Percentiles rank a stretch among this genome's conserved stretches.
phyloP scores from a whole-genome alignment of 768 basidiomycete species.

The Clitopilus hobsonii region DNA sequence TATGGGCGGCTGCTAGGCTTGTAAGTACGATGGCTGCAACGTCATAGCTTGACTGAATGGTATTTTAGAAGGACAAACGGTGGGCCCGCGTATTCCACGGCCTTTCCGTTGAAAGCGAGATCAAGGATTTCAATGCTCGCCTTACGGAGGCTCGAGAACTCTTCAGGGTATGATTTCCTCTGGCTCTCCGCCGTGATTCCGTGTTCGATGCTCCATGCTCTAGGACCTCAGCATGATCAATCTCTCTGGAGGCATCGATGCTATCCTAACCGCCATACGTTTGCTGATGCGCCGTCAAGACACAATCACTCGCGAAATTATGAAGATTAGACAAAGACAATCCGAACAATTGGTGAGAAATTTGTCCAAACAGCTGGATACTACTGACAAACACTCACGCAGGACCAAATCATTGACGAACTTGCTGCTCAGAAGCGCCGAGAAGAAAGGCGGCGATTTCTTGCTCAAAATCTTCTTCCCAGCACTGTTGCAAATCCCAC shows the following conservation, averaged over 20 bases:
- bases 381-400: no score
- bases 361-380: no score
- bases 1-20: slow-evolving; percentile 5
- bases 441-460: slow-evolving; percentile 7
- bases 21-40: not conserved
- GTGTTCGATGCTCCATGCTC: not conserved
- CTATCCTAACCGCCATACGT: not conserved
- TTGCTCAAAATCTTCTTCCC: slow-evolving; percentile 2
- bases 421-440: not conserved
- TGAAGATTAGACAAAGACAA: slow-evolving; percentile 1
- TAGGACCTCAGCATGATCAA: slow-evolving; percentile 11
- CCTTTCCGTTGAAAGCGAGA: slow-evolving; percentile 6
- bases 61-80: slow-evolving; percentile 4
- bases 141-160: slow-evolving; percentile 4
- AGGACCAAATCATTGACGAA: not conserved
- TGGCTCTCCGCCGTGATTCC: not conserved
- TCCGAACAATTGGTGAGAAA: not conserved
- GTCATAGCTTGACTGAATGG: not conserved
- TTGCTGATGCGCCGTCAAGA: slow-evolving; percentile 3
- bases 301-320: not conserved
- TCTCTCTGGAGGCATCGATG: slow-evolving; percentile 8
- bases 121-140: slow-evolving; percentile 8
- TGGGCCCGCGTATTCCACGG: slow-evolving; percentile 5
- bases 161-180: slow-evolving; percentile 5
- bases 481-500: slow-evolving; percentile 7